Base-by-base conservation (phyloP, 169 alveolate genomes). In the Plasmodium ovale region DNA sequence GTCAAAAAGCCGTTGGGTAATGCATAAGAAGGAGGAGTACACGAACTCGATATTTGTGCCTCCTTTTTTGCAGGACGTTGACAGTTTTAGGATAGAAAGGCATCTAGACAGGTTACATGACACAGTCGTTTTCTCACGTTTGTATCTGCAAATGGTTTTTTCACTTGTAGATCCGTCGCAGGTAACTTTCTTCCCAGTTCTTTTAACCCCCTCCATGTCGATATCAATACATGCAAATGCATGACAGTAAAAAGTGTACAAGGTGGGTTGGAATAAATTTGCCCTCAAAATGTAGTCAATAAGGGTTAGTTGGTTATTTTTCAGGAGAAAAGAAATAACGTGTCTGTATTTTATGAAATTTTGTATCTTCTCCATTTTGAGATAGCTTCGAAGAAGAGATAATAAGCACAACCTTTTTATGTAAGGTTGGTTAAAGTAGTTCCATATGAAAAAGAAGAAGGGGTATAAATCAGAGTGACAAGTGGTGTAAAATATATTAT, bases 21-120 rank as follows among this genome's bases (percentile, higher is more conserved):
- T 44, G 39, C 2, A 54, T 42, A 79, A 33, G 33, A 79, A 79
- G 29, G 44, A 27, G 7, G 54, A 31, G 23, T 56, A 79, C n/a
- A 53, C 16, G 27, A 64, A 64, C 39, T 79, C 47, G 7, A 39
- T 14, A 79, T 49, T 53, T 1, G 21, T n/a, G 33, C 9, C 9
- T 14, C 27, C 53, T 16, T 31, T 19, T 12, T 37, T 12, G 27
- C 10, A 14, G 31, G 59, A 42, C 10, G 0, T 31, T 4, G 70
- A 14, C 3, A 79, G 35, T 54, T 79, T 16, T 37, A 79, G 39
- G 14, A 79, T 35, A 21, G 6, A 10, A 1, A 79, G 3, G 23
- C 89, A 79, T 53, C 49, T 79, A 21, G 37, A 35, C 56, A 79
- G 49, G 7, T 68, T 39, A 54, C 51, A 79, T n/a, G 70, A 73